phyloP scores from a whole-genome alignment of 1,284 basidiomycete species.

The Pseudozyma tsukubaensis region DNA sequence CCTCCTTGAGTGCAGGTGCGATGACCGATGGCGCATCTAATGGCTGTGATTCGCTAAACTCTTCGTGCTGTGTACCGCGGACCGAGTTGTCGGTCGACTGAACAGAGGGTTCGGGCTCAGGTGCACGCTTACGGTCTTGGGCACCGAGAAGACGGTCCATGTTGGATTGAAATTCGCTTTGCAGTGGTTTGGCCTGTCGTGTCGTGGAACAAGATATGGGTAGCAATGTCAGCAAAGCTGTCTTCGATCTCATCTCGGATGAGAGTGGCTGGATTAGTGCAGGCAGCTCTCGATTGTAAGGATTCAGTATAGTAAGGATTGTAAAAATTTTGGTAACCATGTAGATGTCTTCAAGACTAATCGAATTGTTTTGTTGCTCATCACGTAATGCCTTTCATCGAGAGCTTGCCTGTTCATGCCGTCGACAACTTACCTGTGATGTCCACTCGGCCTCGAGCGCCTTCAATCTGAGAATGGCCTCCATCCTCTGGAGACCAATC shows the following conservation, averaged over 20 bases:
- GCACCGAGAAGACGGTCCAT: slow-evolving; percentile 64
- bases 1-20: slow-evolving; percentile 40
- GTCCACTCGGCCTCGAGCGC: slow-evolving; percentile 61
- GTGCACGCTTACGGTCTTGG: slow-evolving; percentile 38
- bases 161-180: slow-evolving; percentile 61
- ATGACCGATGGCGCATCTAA: slow-evolving; percentile 36
- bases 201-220: background rate
- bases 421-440: slow-evolving; percentile 53
- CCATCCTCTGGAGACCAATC: slow-evolving; percentile 54
- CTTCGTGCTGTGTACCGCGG: slow-evolving; percentile 57
- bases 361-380: slow-evolving; percentile 57
- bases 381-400: slow-evolving; percentile 34
- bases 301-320: slow-evolving; percentile 57
- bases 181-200: slow-evolving; percentile 57
- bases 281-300: slow-evolving; percentile 23
- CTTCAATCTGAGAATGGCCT: slow-evolving; percentile 63
- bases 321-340: slow-evolving; percentile 57
- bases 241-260: background rate
- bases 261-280: background rate
- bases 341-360: slow-evolving; percentile 68
- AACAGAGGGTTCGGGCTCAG: slow-evolving; percentile 33
- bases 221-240: slow-evolving; percentile 12
- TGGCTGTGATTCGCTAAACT: slow-evolving; percentile 44
- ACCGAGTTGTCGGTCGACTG: slow-evolving; percentile 40
- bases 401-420: slow-evolving; percentile 4